Evolutionary conservation across 1,284 basidiomycete genomes (phyloP).

Genomic region (Gymnopus androsaceus): DNA sequence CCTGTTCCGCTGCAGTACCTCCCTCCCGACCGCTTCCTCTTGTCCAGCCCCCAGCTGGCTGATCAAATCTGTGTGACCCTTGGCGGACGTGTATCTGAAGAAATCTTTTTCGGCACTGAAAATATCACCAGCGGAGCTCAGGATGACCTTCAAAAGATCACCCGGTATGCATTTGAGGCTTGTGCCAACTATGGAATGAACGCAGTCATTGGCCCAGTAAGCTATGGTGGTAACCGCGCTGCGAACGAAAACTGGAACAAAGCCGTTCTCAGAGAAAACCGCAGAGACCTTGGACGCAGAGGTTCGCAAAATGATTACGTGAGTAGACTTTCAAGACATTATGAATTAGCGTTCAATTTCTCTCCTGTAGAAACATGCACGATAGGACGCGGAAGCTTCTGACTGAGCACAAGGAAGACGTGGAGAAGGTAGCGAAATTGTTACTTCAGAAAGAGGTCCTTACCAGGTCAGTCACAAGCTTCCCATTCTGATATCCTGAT

Average conservation of each 20-base stretch:
- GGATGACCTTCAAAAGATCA: conserved; percentile 97
- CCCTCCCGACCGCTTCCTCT: conserved; percentile 94
- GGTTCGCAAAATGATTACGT: conserved; percentile 95
- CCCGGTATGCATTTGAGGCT: conserved; percentile 95
- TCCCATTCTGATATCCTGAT: not conserved
- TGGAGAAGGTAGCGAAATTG: conserved; percentile 92
- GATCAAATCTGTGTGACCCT: conserved; percentile 99
- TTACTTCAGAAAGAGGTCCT: conserved; percentile 95
- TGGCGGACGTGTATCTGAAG: conserved; percentile 97
- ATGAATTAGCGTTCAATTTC: conserved; percentile 2
- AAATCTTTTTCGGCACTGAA: conserved; percentile 93
- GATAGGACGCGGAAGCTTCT: conserved; percentile 83
- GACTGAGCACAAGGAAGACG: conserved; percentile 81
- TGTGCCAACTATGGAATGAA: conserved; percentile 98
- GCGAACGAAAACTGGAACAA: conserved; percentile 90
- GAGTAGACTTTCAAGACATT: conserved; percentile 28
- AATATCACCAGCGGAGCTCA: conserved; percentile 98
- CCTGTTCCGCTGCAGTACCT: conserved; percentile 64
- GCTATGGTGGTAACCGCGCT: conserved; percentile 85
- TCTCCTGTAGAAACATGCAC: conserved; percentile 67
- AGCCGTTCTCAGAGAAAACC: conserved; percentile 98
- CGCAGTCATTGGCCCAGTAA: conserved; percentile 90
- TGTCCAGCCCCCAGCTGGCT: conserved; percentile 91
- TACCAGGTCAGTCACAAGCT: conserved; percentile 63
- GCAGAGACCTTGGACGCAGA: conserved; percentile 90